Evolutionary conservation across 257 asterid genomes (phyloP), one percentile per base, ranked within the genome.

Genomic region (Schizonepeta tenuifolia): DNA sequence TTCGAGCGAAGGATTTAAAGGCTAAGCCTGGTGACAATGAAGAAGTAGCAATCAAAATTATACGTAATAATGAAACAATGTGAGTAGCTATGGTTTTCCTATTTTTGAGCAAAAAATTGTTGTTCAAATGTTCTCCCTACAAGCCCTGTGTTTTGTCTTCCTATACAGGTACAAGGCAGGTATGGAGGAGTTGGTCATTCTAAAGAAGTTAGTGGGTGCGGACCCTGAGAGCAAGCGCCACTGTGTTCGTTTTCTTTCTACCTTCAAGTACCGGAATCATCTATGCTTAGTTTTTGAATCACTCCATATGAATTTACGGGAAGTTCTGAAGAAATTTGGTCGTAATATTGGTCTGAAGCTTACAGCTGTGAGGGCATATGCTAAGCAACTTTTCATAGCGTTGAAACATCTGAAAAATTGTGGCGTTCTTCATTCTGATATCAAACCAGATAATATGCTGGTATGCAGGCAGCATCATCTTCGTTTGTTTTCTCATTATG

Each of bases 221-320:
- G 99, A 95, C 77, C 98, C 96, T 63, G 97, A 92, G 81, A 79
- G 89, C 83, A 95, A 84, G 87, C 97, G 97, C 63, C 99, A 92
- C 56, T 95, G 97, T 78, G 98, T 92, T 84, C 95, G 96, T 59
- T 92, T 90, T 79, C 84, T 92, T 73, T 95, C 98, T 74, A 90
- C 87, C 78, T 95, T 95, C 85, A 92, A 92, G 96, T 95, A 90
- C 75, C 87, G 99, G 83, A 92, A 89, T 78, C 99, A 95, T 89
- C 93, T 95, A 44, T 92, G 99, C 80, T 88, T 95, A 86, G 98
- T 95, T 85, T 95, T 95, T 92, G 99, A 95, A 85, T 95, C 99
- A 77, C 99, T 95, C 86, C 96, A 92, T 90, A 92, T 95, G 99
- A 95, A 95, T 89, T 88, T 95, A 84, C 93, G 99, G n/a, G 99